Conservation (phyloP, 352 stramenopile genomes). For the Globisporangium okanoganense region DNA sequence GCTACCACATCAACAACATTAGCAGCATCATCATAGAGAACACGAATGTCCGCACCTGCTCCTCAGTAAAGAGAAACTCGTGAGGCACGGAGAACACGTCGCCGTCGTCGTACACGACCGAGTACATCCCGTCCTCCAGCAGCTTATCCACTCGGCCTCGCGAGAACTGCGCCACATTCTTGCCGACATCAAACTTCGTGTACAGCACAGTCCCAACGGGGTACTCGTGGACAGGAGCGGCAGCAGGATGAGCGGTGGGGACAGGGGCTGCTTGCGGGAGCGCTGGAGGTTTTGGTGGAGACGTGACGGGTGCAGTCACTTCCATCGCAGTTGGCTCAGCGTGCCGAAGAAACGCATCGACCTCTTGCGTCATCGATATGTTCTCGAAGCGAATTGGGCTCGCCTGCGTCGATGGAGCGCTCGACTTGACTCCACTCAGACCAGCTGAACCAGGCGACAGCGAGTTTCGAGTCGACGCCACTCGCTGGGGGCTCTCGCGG, state of each 20-base stretch:
- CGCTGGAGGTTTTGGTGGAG: background rate
- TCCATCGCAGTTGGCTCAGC: conserved; percentile 1
- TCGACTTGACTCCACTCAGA: background rate
- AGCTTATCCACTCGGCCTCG: conserved; percentile 38
- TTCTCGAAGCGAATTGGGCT: conserved; percentile 7
- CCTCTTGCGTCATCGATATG: conserved; percentile 6
- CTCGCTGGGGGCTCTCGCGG: background rate
- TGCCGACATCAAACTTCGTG: conserved; percentile 37
- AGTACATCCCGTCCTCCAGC: conserved; percentile 36
- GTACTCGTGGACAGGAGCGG: conserved; percentile 23
- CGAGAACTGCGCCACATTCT: conserved; percentile 36
- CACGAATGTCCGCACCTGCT: conserved; percentile 29
- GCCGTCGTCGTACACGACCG: conserved; percentile 53
- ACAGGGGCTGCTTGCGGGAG: background rate
- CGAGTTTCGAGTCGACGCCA: background rate
- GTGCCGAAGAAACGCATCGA: conserved; percentile 11
- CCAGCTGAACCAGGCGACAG: background rate
- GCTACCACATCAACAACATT: background rate
- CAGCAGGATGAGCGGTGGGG: background rate
- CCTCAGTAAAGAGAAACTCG: conserved; percentile 43
- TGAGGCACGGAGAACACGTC: conserved; percentile 41
- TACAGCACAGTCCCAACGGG: conserved; percentile 30
- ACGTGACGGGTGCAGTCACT: background rate
- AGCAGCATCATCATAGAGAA: background rate
- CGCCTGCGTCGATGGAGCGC: background rate